These are phyloP conservation scores for Tricholomella constricta DNA, from an alignment of 768 basidiomycete genomes.

Conservation along the genomic window DNA sequence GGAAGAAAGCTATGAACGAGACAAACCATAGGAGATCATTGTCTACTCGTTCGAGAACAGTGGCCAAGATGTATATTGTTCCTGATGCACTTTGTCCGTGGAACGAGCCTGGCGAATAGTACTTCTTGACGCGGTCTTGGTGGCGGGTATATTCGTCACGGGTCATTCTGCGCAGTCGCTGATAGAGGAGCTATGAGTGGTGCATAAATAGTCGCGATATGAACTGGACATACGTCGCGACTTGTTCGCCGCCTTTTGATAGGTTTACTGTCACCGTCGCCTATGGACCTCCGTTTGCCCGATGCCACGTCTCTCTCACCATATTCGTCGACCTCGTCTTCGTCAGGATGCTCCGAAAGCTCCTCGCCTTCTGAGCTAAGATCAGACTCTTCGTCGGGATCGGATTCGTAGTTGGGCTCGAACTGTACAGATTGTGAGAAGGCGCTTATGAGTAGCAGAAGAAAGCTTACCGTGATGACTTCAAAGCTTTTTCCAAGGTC, in stretches of 20 bases:
- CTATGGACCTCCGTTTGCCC: conserved; percentile 52
- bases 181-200: conserved; percentile 9
- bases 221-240: conserved; percentile 37
- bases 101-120: conserved; percentile 85
- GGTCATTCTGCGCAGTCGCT: conserved; percentile 61
- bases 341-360: conserved; percentile 38
- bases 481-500: conserved; percentile 85
- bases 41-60: conserved; percentile 87
- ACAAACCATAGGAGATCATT: conserved; percentile 90
- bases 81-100: conserved; percentile 89
- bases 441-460: not conserved
- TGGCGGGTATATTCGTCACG: conserved; percentile 70
- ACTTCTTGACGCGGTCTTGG: conserved; percentile 67
- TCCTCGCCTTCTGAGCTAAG: conserved; percentile 36
- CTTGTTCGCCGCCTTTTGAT: conserved; percentile 64
- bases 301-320: conserved; percentile 43
- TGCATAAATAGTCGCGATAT: not conserved
- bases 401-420: conserved; percentile 56
- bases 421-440: conserved; percentile 48
- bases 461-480: conserved; percentile 64
- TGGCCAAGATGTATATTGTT: conserved; percentile 87
- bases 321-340: conserved; percentile 44
- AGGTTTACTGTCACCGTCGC: conserved; percentile 36
- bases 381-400: conserved; percentile 50
- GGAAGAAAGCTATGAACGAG: not conserved